Evolutionary conservation across 257 asterid genomes (phyloP).

Genomic region (Cinchona pubescens): DNA sequence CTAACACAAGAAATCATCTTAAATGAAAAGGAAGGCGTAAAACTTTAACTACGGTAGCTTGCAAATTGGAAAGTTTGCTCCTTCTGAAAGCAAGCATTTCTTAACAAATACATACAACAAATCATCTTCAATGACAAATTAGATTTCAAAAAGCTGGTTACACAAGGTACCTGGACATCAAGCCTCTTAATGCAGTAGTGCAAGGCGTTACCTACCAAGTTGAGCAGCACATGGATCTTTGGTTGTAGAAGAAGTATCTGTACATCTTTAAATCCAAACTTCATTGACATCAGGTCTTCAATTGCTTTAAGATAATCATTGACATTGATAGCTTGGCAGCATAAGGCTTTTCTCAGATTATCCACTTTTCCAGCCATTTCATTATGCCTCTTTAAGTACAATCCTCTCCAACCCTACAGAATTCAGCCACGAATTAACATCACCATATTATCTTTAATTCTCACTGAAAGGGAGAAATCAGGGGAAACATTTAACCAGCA

Average conservation of each 20-base stretch:
- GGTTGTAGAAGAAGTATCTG: slow-evolving; percentile 61
- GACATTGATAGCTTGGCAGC: slow-evolving; percentile 60
- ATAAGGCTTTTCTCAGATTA: slow-evolving; percentile 33
- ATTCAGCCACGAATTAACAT: neutral
- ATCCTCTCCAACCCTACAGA: slow-evolving; percentile 66
- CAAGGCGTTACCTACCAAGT: slow-evolving; percentile 73
- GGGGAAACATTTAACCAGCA: neutral
- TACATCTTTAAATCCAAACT: slow-evolving; percentile 64
- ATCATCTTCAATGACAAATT: neutral
- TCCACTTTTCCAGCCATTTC: slow-evolving; percentile 54
- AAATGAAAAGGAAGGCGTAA: neutral
- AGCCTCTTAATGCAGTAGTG: slow-evolving; percentile 71
- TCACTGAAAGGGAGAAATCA: neutral
- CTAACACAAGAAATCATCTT: neutral
- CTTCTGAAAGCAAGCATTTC: neutral
- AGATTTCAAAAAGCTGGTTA: neutral
- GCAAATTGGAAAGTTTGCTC: neutral
- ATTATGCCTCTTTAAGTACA: slow-evolving; percentile 54
- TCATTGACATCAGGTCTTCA: slow-evolving; percentile 41
- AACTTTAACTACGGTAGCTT: neutral
- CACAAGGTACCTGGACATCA: slow-evolving; percentile 48
- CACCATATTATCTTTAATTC: neutral
- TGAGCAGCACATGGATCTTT: slow-evolving; percentile 51
- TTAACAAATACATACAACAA: neutral
- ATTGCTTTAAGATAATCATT: slow-evolving; percentile 53